Base-by-base conservation (phyloP, 2,329 filamentous ascomycete species). In the Fusarium sp. region DNA sequence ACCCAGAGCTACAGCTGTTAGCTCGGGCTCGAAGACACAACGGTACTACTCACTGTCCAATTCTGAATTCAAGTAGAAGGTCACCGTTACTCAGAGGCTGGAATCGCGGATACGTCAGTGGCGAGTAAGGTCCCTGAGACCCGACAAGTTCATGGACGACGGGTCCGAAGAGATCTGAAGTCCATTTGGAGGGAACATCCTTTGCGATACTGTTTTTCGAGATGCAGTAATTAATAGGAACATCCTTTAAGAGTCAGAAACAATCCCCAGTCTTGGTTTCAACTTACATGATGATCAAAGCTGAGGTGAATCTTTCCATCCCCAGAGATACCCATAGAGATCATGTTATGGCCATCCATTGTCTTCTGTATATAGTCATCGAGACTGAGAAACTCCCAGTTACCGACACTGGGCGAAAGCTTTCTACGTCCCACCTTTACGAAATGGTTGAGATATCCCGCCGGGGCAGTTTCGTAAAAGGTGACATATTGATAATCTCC, bases 301-400 rank as follows among this genome's bases (percentile, higher is more conserved):
- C 72, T 74, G 4, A 74, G 57, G 42, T 74, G 72, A 10, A 74
- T 74, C 15, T 69, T 74, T 2, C 72, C 72, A 31, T 74, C 72
- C 0, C 68, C 72, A 11, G 72, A 74, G 20, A 74, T 75, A 1
- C 72, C 72, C 72, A 74, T 74, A 2, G 72, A 74, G 1, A 74
- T 74, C 72, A 74, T 75, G 3, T 74, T 74, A 1, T 74, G 72
- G 1, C 72, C 72, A 13, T 74, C 72, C 68, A 74, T 75, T 1
- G 72, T 75, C 18, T 60, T 75, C 22, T 74, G 72, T 0, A 48
- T 72, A 9, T 74, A 74, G 2, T 75, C 72, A 10, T 63, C 45
- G 1, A 74, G 38, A 0, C 72, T 58, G 13, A 74, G 41, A 6
- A 75, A 75, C 5, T 74, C 42, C 72, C 72, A 74, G 9, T 72